A percentile compares a stretch with the other conserved stretches of the same genome.
Conservation (phyloP, 2,329 filamentous ascomycete species). For the Cladosporium sp. region DNA sequence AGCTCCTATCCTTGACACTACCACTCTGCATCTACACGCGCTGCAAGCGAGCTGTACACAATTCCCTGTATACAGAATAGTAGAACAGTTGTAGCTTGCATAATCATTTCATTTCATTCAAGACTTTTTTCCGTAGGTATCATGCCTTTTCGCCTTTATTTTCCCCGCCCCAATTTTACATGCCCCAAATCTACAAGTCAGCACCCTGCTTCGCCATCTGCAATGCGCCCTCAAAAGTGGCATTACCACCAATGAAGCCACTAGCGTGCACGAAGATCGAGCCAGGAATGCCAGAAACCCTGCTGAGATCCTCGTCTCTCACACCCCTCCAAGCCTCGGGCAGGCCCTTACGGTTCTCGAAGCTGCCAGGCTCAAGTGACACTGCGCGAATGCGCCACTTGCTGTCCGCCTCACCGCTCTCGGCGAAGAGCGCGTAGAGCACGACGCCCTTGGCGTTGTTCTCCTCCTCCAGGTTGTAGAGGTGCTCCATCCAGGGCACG, state of each 20-base stretch:
- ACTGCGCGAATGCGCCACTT: slow-evolving; percentile 96
- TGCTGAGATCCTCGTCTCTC: slow-evolving; percentile 80
- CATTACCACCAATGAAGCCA: slow-evolving; percentile 95
- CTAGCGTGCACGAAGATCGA: slow-evolving; percentile 91
- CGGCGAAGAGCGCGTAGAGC: slow-evolving; percentile 88
- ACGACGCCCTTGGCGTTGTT: slow-evolving; percentile 53
- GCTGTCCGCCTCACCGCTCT: slow-evolving; percentile 69
- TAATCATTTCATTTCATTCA: neutral
- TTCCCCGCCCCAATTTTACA: neutral
- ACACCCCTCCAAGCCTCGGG: slow-evolving; percentile 91
- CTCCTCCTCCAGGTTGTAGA: slow-evolving; percentile 80
- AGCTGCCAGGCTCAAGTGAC: slow-evolving; percentile 79
- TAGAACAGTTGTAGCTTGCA: neutral
- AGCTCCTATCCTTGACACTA: neutral
- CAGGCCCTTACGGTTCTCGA: slow-evolving; percentile 86
- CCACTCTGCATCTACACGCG: neutral
- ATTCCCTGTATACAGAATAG: neutral
- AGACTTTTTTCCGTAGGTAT: neutral
- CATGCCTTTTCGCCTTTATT: neutral
- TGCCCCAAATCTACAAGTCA: slow-evolving; percentile 36
- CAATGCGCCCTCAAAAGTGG: slow-evolving; percentile 83
- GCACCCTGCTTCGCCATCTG: slow-evolving; percentile 81
- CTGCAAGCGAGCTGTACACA: neutral
- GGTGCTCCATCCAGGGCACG: slow-evolving; percentile 94
- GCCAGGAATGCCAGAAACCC: slow-evolving; percentile 66